Conservation (phyloP, 352 stramenopile species). For the Thalassiosira exigua region DNA sequence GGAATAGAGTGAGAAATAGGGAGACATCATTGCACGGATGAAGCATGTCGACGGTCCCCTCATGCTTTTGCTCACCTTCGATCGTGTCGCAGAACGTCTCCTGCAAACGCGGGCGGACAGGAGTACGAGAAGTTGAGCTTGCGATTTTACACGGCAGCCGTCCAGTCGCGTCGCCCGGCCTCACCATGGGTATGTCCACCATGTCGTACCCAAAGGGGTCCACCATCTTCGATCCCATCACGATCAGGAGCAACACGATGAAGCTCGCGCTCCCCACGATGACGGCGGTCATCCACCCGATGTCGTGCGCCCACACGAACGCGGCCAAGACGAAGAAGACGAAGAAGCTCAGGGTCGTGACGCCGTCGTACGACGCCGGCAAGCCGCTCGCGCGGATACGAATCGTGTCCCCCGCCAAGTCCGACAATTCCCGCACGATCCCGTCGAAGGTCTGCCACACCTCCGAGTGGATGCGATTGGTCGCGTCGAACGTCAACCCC, state of each 20-base stretch:
- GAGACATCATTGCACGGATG: too few relatives aligned
- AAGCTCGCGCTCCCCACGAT: not conserved
- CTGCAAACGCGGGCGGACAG: too few relatives aligned
- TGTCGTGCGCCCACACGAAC: not conserved
- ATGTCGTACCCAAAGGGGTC: conserved; percentile 16
- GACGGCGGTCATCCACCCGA: conserved; percentile 16
- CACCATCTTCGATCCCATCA: conserved; percentile 8
- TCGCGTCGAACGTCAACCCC: not conserved
- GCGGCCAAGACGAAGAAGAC: conserved; percentile 3
- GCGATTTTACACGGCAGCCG: too few relatives aligned
- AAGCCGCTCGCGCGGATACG: conserved; percentile 10
- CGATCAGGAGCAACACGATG: conserved; percentile 22
- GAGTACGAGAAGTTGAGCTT: too few relatives aligned
- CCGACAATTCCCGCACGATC: not conserved
- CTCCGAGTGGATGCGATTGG: conserved; percentile 4
- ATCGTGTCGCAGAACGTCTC: too few relatives aligned
- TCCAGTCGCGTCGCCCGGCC: too few relatives aligned
- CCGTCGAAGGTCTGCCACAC: conserved; percentile 1
- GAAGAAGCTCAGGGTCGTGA: not conserved
- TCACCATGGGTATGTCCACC: conserved; percentile 18
- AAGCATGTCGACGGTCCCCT: too few relatives aligned
- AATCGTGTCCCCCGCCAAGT: not conserved
- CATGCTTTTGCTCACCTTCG: too few relatives aligned
- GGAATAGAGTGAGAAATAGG: too few relatives aligned
- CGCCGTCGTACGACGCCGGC: conserved; percentile 15